A percentile compares a stretch with the other conserved stretches of the same genome.
phyloP scores from a whole-genome alignment of 1,139 yeast species.

The Candida sanyaensis region DNA sequence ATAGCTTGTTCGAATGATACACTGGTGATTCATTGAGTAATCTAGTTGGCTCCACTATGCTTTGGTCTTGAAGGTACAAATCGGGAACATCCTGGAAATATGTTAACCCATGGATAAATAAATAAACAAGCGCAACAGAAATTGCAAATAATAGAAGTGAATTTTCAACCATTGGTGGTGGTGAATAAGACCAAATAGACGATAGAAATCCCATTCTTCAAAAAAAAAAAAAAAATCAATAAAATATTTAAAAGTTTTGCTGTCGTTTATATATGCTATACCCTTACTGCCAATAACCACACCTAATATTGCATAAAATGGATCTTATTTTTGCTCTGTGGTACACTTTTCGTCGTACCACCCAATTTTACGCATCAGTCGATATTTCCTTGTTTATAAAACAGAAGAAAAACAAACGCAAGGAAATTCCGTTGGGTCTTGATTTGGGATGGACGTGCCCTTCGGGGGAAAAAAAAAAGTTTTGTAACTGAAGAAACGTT shows the following conservation, averaged over 20 bases:
- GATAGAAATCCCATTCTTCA: background rate
- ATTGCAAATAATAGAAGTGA: slow-evolving; percentile 1
- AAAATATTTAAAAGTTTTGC: too few species aligned
- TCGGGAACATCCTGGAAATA: slow-evolving; percentile 51
- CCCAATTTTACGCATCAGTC: background rate
- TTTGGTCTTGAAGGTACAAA: slow-evolving; percentile 59
- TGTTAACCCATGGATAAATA: slow-evolving; percentile 24
- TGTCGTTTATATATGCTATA: too few species aligned
- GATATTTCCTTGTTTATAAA: background rate
- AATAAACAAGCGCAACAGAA: slow-evolving; percentile 17
- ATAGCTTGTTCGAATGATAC: slow-evolving; percentile 58
- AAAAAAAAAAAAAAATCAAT: background rate
- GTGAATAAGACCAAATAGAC: background rate
- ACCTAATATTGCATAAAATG: too few species aligned
- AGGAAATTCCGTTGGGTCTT: background rate
- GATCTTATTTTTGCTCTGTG: background rate
- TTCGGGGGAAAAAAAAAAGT: too few species aligned
- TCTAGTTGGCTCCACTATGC: slow-evolving; percentile 57
- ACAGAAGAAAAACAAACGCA: background rate
- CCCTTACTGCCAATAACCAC: too few species aligned
- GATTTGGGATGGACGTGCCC: too few species aligned
- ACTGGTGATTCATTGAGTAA: slow-evolving; percentile 61
- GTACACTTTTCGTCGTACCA: background rate
- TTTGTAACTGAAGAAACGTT: too few species aligned
- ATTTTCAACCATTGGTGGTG: background rate